Base-by-base conservation (phyloP, 129 eudicot genomes). In the Erigeron canadensis region DNA sequence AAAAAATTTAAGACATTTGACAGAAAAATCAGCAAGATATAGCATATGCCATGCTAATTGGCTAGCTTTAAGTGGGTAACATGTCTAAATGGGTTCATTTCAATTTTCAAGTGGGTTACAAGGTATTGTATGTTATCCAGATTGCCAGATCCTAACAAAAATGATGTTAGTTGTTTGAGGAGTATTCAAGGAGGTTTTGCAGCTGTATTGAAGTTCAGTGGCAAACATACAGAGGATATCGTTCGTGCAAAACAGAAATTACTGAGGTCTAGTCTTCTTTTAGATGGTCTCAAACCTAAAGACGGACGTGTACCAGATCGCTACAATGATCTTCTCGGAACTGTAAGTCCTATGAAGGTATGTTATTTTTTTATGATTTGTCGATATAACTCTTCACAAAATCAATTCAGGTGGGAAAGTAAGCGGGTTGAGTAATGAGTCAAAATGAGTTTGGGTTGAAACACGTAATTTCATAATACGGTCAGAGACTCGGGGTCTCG, bases 271-370 rank as follows among this genome's bases (percentile, higher is more conserved):
- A 68, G 75, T 77, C 85, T 94, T 66, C 41, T 81, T 15, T 75
- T 62, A 23, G 94, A 87, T 55, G 97, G 91, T 66, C 94, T 90
- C 9, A 90, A 82, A 53, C 96, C 99, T 3, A 77, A 82, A 81
- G 64, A 64, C 4, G 97, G 94, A 58, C 90, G 84, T 74, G 68
- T 89, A 79, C 74, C 90, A 50, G 99, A 94, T 53, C 85, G 99
- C 57, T 94, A 94, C 84, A 90, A 90, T 55, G 94, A 94, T 79
- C 99, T 97, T 60, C 97, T 95, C 40, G 81, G 94, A 71, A 87
- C 97, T 7, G 80, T 83, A 84, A 83, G 80, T 80, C 90, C 87
- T 69, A 84, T 80, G 80, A 82, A 85, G 99, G 99, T 90, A 87
- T 58, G 72, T 5, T 8, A 12, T 23, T 55, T 50, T 40, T 67